Evolutionary conservation across 306 rosid genomes (phyloP), one percentile per base, ranked within the genome.

Genomic region (Begonia masoniana): DNA sequence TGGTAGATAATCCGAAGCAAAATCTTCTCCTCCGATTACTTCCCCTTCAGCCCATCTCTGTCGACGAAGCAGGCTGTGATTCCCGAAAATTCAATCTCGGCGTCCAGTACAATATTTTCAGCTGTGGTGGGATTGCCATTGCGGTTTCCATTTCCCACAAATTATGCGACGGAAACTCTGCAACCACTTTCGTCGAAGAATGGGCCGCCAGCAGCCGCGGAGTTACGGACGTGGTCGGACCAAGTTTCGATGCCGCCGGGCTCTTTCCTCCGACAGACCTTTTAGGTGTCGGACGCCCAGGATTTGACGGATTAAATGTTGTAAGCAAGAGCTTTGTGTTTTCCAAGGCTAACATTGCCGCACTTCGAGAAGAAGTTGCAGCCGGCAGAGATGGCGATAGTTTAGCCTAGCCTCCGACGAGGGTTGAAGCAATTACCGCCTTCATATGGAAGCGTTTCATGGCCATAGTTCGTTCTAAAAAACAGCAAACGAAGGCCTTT

Each of bases 341-440:
- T 9, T 15, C 63, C 10, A 43, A 62, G 7, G 7, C 14, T 4
- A 48, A 17, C 1, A 53, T 74, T 14, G 43, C 58, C 11, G 31
- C 53, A 13, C 61, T 74, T 13, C 56, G 57, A 15, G 39, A 19
- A 4, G 51, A 41, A 49, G 61, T 58, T 39, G 52, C 54, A 21
- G 24, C 24, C 24, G 2, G 24, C 24, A 3, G 24, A 21, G 4
- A 21, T 2, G 3, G 39, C 1, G 62, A 59, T 16, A 17, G 12
- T 15, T 43, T 47, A 26, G 14, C 17, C 60, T 19, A 51, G 26
- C 51, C 72, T 0, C 72, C 75, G 6, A 69, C 76, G 0, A 65
- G 82, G 4, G 69, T 72, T 2, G 82, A 68, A 43, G 63, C 82
- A 10, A 16, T 76, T 4, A 72, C 82, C 0, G 58, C 64, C 7